Base-by-base conservation (phyloP, 2,329 filamentous ascomycete genomes). In the Stachybotrys chartarum region DNA sequence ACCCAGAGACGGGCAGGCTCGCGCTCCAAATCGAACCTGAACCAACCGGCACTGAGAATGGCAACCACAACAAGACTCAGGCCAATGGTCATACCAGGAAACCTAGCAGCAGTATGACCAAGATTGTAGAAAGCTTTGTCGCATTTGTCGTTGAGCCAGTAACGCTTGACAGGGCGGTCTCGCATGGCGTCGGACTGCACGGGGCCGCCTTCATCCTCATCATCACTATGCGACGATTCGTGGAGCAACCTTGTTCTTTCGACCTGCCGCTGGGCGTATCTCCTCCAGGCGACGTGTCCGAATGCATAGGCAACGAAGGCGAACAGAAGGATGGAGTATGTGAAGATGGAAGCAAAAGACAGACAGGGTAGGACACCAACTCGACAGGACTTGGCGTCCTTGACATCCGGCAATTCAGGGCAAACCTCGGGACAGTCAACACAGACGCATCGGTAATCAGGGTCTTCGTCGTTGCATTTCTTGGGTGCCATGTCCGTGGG, bases 1-100 rank as follows among this genome's bases (percentile, higher is more conserved):
- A 99, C 94, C 94, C 94, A 99, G 8, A 99, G 77, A 51, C 89
- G 85, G 11, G 95, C 94, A 6, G 94, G 94, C 59, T 97, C 88
- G 24, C 80, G 89, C 70, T 97, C 94, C 42, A 99, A 79, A n/a
- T 89, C 81, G 65, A 99, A 99, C 49, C 84, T 83, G 56, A 94
- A 75, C 90, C 91, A 96, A 1, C 94, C 94, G 42, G 93, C 73
- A 66, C 92, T 97, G 58, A 99, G 77, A 5, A 96, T 68, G 1
- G 78, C 81, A 11, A 97, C 88, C 3, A 94, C 66, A 2, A 94
- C 54, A n/a, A 97, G 68, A 59, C 89, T 93, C 7, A 80, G 75
- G 3, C 79, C 73, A 60, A 97, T 96, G 1, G 92, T 97, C 58
- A 95, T 83, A 3, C 78, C 87, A 0, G 94, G 94, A 64, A 93